Conservation (phyloP, 768 basidiomycete genomes). For the Boletales sp. region DNA sequence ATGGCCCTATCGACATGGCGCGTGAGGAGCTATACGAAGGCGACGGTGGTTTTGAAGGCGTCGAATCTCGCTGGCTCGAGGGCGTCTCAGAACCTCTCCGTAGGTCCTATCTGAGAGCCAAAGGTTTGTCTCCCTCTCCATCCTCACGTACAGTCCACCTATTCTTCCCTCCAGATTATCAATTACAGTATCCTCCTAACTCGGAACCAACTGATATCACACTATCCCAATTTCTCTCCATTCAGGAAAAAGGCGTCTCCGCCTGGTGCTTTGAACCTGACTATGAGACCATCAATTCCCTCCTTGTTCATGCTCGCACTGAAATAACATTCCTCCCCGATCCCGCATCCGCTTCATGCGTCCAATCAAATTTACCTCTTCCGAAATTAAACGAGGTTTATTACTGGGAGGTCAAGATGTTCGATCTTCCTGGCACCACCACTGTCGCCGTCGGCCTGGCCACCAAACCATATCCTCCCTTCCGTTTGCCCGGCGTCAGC, state of each 20-base stretch:
- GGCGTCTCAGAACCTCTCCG: constrained; percentile 60
- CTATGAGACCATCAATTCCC: constrained; percentile 88
- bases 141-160: constrained; percentile 6
- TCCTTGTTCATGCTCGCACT: constrained; percentile 92
- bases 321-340: constrained; percentile 98
- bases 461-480: constrained; percentile 95
- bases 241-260: constrained; percentile 98
- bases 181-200: constrained; percentile 87
- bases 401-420: constrained; percentile 99
- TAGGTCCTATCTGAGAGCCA: constrained; percentile 77
- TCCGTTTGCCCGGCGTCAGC: constrained; percentile 84
- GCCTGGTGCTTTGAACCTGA: constrained; percentile 99
- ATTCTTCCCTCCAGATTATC: constrained; percentile 54
- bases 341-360: constrained; percentile 89
- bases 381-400: constrained; percentile 99
- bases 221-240: constrained; percentile 95
- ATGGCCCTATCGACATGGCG: constrained; percentile 92
- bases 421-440: constrained; percentile 86
- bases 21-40: constrained; percentile 86
- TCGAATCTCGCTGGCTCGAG: constrained; percentile 95
- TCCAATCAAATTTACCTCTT: constrained; percentile 94
- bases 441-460: constrained; percentile 91
- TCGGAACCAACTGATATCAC: constrained; percentile 98
- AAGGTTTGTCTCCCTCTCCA: constrained; percentile 53
- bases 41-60: constrained; percentile 89